Evolutionary conservation across 768 basidiomycete genomes (phyloP).

Genomic region (Lepiota venenata): DNA sequence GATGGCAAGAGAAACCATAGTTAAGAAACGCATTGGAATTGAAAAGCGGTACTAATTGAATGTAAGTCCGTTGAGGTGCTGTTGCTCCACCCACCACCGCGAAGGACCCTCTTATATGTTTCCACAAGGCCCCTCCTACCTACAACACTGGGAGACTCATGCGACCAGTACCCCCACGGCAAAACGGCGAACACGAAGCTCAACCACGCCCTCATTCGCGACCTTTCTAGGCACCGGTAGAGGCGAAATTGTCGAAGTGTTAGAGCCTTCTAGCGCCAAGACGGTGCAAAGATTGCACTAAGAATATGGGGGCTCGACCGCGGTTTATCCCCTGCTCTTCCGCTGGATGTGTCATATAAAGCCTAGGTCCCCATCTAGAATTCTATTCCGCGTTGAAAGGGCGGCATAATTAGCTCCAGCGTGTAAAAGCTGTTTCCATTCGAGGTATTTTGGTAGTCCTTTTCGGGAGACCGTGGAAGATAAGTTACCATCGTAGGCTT

Average conservation of each 20-base stretch:
- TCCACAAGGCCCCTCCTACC: not conserved
- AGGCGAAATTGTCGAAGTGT: not conserved
- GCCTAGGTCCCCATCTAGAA: not conserved
- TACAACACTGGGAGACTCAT: not conserved
- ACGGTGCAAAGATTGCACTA: not conserved
- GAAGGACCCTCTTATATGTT: not conserved
- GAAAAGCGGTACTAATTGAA: not conserved
- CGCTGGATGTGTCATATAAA: conserved; percentile 2
- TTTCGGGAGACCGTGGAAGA: not conserved
- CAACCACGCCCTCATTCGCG: conserved; percentile 2
- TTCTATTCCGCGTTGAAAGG: not conserved
- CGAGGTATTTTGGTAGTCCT: not conserved
- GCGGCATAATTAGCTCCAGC: not conserved
- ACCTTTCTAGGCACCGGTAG: not conserved
- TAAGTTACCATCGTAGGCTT: not conserved
- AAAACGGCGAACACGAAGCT: conserved; percentile 2
- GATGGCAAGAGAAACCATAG: not conserved
- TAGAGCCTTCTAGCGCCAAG: not conserved
- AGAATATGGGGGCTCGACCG: conserved; percentile 2
- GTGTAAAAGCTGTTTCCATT: conserved; percentile 1
- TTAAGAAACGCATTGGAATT: not conserved
- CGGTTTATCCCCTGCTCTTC: conserved; percentile 8
- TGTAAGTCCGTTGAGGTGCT: not conserved
- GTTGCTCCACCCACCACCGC: not conserved
- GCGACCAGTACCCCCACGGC: conserved; percentile 2